Conservation (phyloP, 352 stramenopile species). For the Blastocystis sp. region DNA sequence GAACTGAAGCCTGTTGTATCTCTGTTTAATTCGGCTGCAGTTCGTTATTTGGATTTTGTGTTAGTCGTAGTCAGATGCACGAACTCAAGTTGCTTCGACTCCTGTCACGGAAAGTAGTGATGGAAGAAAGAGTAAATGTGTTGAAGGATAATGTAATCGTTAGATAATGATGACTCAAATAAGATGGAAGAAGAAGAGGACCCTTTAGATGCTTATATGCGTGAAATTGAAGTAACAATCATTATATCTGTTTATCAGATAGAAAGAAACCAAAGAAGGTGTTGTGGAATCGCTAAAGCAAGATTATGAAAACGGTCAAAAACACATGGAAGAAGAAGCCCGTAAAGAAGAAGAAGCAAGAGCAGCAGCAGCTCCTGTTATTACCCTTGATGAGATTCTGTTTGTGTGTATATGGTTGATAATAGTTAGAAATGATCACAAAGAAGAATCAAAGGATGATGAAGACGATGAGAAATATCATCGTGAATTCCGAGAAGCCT, state of each 20-base stretch:
- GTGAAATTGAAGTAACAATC: conserved; percentile 1
- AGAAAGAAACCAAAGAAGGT: conserved; percentile 35
- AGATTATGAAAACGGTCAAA: conserved; percentile 38
- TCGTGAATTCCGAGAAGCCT: conserved; percentile 66
- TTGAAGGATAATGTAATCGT: not conserved
- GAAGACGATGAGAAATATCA: conserved; percentile 64
- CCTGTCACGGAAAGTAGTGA: not conserved
- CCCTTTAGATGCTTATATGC: conserved; percentile 64
- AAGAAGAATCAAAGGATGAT: conserved; percentile 46
- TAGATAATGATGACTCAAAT: not conserved
- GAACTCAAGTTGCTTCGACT: not conserved
- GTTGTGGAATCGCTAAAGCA: conserved; percentile 11
- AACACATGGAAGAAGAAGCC: conserved; percentile 25
- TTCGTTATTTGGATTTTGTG: not conserved
- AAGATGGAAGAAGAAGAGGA: conserved; percentile 45
- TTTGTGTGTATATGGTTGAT: not conserved
- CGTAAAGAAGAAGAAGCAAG: conserved; percentile 36
- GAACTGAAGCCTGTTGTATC: conserved; percentile 46
- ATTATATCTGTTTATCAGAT: not conserved
- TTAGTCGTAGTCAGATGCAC: not conserved
- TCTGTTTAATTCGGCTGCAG: not conserved
- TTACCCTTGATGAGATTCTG: conserved; percentile 69
- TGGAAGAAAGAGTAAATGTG: not conserved
- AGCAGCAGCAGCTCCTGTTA: conserved; percentile 16
- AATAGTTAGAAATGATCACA: conserved; percentile 11